Conservation (phyloP, 2,329 filamentous ascomycete genomes). For the Coniochaeta sp. region DNA sequence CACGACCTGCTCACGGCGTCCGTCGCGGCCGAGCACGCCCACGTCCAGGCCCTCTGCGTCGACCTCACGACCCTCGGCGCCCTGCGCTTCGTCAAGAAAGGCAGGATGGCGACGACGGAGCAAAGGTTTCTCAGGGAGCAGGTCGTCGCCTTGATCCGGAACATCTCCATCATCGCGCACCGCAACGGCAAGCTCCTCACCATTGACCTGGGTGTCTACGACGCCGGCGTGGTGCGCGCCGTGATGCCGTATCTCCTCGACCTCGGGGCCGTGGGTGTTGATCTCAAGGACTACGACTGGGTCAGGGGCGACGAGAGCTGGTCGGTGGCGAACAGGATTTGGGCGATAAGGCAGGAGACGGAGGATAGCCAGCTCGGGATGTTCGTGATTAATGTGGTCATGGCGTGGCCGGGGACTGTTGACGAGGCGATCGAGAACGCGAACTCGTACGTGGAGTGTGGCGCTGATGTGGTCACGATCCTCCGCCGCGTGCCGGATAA, state of each 20-base stretch:
- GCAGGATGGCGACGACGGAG: no score
- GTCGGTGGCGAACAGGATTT: constrained; percentile 29
- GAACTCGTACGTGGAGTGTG: constrained; percentile 40
- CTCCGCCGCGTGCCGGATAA: constrained; percentile 32
- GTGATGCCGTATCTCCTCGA: background rate
- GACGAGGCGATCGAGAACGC: constrained; percentile 35
- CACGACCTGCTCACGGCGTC: constrained; percentile 36
- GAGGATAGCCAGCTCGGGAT: constrained; percentile 31
- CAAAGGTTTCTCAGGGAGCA: constrained; percentile 10
- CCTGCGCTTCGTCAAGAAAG: no score
- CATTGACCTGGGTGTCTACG: background rate
- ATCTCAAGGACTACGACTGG: background rate
- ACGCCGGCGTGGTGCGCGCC: background rate
- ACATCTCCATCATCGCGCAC: background rate
- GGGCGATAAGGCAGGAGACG: constrained; percentile 20
- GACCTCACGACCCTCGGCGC: constrained; percentile 36
- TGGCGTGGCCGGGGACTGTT: constrained; percentile 27
- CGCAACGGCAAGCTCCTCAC: background rate
- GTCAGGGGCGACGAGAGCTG: no score
- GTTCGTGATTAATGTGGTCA: constrained; percentile 44
- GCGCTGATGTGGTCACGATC: constrained; percentile 44
- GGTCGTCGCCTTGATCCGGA: constrained; percentile 20
- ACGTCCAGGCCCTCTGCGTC: constrained; percentile 28
- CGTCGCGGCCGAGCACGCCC: constrained; percentile 26
- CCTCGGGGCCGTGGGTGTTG: background rate